phyloP scores from a whole-genome alignment of 768 basidiomycete species.

The Infundibulicybe gibba region DNA sequence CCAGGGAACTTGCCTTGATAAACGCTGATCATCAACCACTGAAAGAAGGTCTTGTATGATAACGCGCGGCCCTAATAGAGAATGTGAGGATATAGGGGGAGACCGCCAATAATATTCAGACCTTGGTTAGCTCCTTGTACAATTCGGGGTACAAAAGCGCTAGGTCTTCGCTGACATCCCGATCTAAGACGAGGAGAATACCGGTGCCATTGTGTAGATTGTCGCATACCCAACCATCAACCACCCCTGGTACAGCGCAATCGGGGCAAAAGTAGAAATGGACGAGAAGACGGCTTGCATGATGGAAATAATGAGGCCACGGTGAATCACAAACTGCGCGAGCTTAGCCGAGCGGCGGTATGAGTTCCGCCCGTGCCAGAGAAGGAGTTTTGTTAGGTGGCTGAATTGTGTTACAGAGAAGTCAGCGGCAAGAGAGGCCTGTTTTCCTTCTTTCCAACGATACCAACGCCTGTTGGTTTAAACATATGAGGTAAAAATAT shows the following conservation, averaged over 20 bases:
- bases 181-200: constrained; percentile 96
- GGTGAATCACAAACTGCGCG: constrained; percentile 97
- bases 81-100: constrained; percentile 2
- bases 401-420: constrained; percentile 98
- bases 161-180: constrained; percentile 93
- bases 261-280: constrained; percentile 93
- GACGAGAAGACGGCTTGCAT: constrained; percentile 97
- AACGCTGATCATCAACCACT: constrained; percentile 95
- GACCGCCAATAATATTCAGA: constrained; percentile 19
- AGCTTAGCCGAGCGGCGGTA: constrained; percentile 98
- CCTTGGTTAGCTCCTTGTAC: constrained; percentile 98
- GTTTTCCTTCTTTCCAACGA: constrained; percentile 99
- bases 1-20: constrained; percentile 73
- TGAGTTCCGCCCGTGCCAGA: constrained; percentile 99
- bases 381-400: constrained; percentile 88
- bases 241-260: constrained; percentile 98
- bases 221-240: constrained; percentile 96
- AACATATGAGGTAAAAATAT: not conserved
- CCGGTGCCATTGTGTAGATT: constrained; percentile 96
- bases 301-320: constrained; percentile 93
- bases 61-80: constrained; percentile 76
- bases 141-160: constrained; percentile 95
- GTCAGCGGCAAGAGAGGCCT: constrained; percentile 98
- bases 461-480: constrained; percentile 72
- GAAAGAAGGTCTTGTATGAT: constrained; percentile 98